Percentiles rank a stretch among this genome's conserved stretches.
These are phyloP conservation scores for Apiospora malaysiana DNA, from an alignment of 2,329 filamentous ascomycete genomes.

Conservation along the genomic window DNA sequence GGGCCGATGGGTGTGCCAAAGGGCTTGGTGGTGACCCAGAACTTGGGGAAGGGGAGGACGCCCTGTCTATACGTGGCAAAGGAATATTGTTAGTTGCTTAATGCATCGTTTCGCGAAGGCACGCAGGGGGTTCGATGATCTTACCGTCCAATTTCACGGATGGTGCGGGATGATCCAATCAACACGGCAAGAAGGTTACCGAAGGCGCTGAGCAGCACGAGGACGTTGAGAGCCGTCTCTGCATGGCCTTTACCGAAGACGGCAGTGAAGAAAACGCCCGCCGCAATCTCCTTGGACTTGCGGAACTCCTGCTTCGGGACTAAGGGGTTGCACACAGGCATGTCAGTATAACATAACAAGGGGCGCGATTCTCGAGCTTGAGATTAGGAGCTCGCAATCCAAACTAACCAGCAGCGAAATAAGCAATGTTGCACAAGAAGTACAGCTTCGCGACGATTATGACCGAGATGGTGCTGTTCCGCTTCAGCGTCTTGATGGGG, in stretches of 20 bases:
- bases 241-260: slow-evolving; percentile 59
- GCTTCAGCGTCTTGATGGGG: slow-evolving; percentile 60
- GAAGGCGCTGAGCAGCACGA: slow-evolving; percentile 63
- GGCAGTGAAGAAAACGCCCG: slow-evolving; percentile 62
- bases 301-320: slow-evolving; percentile 59
- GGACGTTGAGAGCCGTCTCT: slow-evolving; percentile 59
- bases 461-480: slow-evolving; percentile 55
- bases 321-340: slow-evolving; percentile 20
- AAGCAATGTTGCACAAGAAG: slow-evolving; percentile 64
- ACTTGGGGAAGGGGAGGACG: slow-evolving; percentile 60
- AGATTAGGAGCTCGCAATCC: too few species aligned
- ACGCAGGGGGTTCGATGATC: slow-evolving; percentile 17
- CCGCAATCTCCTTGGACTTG: slow-evolving; percentile 57
- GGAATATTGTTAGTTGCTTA: too few species aligned
- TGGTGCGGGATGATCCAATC: slow-evolving; percentile 60
- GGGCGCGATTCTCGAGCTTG: too few species aligned
- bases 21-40: slow-evolving; percentile 67
- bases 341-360: slow-evolving; percentile 22
- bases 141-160: slow-evolving; percentile 64
- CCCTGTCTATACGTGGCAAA: slow-evolving; percentile 57
- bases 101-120: too few species aligned
- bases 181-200: slow-evolving; percentile 62
- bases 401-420: slow-evolving; percentile 56
- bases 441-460: slow-evolving; percentile 59
- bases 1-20: slow-evolving; percentile 68